Base-by-base conservation (phyloP, 2,329 filamentous ascomycete species). In the Phyllosticta paracitricarpa region DNA sequence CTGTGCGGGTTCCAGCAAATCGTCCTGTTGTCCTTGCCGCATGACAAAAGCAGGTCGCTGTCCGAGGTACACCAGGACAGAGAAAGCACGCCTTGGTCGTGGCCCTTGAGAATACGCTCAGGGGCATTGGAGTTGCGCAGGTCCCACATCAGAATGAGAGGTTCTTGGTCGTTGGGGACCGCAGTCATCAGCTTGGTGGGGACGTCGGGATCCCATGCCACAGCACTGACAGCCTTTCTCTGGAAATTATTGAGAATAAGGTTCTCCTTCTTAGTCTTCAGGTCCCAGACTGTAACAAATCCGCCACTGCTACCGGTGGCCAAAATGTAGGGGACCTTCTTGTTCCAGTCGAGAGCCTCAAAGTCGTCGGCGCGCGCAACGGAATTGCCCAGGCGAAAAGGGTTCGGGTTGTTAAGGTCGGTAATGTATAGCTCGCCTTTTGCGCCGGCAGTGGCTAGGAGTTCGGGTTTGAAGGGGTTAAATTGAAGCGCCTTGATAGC, bases 371-470 rank as follows among this genome's bases (percentile, higher is more conserved):
- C 89, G 71, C 93, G 88, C 65, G 91, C 92, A 52, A 90, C 90
- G 48, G 89, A 84, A 66, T 89, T 95, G 63, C 94, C 94, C 33
- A 99, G 81, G 65, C 92, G 86, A 77, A 95, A 96, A 4, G 93
- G 89, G 71, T 89, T 94, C 67, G 92, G 83, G 73, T 97, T 92
- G 76, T 95, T 91, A 67, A 97, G 79, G 71, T 99, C 93, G 79
- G 94, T 95, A 67, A 99, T 88, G 76, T 90, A 99, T 51, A 99
- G 85, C 77, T 99, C 94, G 72, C 94, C 94, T 77, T 97, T 97
- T 64, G 90, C 86, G 66, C 94, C 94, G 62, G 90, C 93, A 2
- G 92, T 96, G 54, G 94, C 93, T 55, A 99, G 82, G 62, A 97
- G 87, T 70, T 97, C 91, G 28, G 91, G 87, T 73, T 92, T 88